Percentiles rank a stretch among this genome's conserved stretches.
These are phyloP conservation scores for Amanita exitialis DNA, from an alignment of 768 basidiomycete genomes.

Conservation along the genomic window DNA sequence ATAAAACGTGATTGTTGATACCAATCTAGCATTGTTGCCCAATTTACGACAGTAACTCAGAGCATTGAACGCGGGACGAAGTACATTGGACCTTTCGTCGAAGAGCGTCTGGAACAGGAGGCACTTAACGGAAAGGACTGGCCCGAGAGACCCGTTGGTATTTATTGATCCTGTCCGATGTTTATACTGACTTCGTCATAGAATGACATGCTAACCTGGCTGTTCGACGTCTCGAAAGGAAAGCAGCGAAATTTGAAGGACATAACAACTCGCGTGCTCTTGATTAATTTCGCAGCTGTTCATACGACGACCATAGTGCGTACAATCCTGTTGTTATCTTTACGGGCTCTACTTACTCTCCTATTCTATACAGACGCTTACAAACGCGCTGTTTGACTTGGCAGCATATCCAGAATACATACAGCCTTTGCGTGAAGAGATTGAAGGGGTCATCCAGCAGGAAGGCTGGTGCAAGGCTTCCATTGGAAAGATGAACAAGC, in stretches of 20 bases:
- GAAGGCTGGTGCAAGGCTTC: constrained; percentile 28
- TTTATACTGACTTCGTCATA: constrained; percentile 8
- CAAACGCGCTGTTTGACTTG: constrained; percentile 26
- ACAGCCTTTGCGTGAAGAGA: constrained; percentile 30
- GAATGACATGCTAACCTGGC: constrained; percentile 39
- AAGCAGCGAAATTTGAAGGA: constrained; percentile 17
- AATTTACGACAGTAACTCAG: constrained; percentile 7
- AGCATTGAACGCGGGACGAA: constrained; percentile 10
- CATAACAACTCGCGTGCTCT: constrained; percentile 23
- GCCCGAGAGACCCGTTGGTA: constrained; percentile 19
- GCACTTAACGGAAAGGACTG: constrained; percentile 18
- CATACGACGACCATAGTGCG: constrained; percentile 34
- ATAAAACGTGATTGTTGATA: not conserved
- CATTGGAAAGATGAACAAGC: constrained; percentile 27
- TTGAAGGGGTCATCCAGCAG: constrained; percentile 23
- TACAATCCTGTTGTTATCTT: not conserved
- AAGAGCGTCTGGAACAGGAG: constrained; percentile 16
- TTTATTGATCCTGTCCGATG: not conserved
- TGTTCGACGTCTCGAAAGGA: constrained; percentile 27
- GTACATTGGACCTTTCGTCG: constrained; percentile 18
- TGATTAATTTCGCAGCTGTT: constrained; percentile 31
- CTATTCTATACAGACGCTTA: constrained; percentile 20
- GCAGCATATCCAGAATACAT: constrained; percentile 23
- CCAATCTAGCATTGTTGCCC: constrained; percentile 10
- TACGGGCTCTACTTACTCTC: not conserved